Evolutionary conservation across 371 early-diverging fungal genomes (phyloP).

Genomic region (Apophysomyces trapeziformis): DNA sequence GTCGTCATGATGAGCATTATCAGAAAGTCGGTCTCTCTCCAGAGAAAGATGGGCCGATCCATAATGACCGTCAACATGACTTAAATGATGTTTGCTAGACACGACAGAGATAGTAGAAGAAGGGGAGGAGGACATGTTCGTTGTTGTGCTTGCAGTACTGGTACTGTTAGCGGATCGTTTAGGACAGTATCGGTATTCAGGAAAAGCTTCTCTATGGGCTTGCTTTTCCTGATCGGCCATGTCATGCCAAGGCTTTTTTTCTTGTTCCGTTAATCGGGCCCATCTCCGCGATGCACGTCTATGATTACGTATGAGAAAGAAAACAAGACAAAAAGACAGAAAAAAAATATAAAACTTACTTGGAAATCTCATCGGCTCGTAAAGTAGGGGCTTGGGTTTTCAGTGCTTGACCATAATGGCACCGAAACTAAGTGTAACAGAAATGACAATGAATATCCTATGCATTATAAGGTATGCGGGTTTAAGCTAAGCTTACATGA

Average conservation of each 20-base stretch:
- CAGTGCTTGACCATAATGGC: constrained; percentile 45
- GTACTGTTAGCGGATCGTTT: constrained; percentile 23
- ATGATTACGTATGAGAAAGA: background rate
- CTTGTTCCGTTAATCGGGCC: constrained; percentile 43
- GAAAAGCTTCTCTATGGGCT: constrained; percentile 53
- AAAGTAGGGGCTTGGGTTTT: constrained; percentile 42
- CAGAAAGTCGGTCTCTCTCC: background rate
- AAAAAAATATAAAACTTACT: constrained; percentile 23
- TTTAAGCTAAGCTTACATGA: constrained; percentile 26
- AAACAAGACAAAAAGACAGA: background rate
- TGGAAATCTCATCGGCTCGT: constrained; percentile 45
- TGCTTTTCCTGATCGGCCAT: constrained; percentile 48
- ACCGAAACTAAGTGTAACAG: constrained; percentile 32
- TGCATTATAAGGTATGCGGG: too few species aligned
- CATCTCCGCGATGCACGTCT: constrained; percentile 53
- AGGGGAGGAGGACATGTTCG: too few species aligned
- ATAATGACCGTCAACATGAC: background rate
- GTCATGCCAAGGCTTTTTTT: constrained; percentile 54
- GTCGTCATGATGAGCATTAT: background rate
- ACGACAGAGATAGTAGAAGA: too few species aligned
- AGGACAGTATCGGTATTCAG: constrained; percentile 50
- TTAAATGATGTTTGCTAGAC: too few species aligned
- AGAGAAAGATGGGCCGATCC: background rate
- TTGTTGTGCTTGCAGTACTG: background rate
- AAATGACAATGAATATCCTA: background rate